phyloP scores from a whole-genome alignment of 148 eudicot genomes.

The Camellia lanceoleosa region DNA sequence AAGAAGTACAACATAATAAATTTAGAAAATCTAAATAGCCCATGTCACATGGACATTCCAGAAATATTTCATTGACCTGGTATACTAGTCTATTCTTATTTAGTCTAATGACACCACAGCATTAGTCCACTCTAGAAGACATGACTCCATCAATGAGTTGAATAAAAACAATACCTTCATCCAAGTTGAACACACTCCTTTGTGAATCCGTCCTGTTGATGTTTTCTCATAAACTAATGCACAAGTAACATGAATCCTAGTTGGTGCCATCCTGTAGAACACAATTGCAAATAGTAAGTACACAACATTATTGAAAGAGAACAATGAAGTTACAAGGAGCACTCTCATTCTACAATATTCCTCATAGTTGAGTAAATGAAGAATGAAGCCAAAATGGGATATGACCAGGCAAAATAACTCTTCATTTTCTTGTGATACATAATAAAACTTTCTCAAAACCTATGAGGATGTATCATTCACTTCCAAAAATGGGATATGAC shows the following conservation, averaged over 20 bases:
- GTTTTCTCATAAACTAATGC: slow-evolving; percentile 81
- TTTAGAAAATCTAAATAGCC: neutral
- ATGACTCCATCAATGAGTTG: neutral
- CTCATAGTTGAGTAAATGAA: neutral
- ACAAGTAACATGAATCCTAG: slow-evolving; percentile 92
- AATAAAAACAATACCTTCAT: slow-evolving; percentile 63
- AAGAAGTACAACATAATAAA: neutral
- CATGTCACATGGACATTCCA: neutral
- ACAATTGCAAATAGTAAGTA: slow-evolving; percentile 5
- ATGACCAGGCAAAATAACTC: neutral
- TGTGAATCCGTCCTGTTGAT: slow-evolving; percentile 85
- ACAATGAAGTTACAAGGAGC: neutral
- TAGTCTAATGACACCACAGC: neutral
- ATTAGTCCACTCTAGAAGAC: neutral
- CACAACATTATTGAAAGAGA: neutral
- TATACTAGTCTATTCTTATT: neutral
- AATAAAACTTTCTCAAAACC: neutral
- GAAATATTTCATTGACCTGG: neutral
- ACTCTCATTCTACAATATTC: neutral
- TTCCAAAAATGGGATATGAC: neutral
- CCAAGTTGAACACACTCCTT: slow-evolving; percentile 98
- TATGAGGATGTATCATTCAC: neutral
- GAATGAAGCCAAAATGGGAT: neutral
- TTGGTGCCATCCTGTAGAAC: slow-evolving; percentile 67
- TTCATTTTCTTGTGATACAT: neutral